These are phyloP conservation scores for Sungouiella thailandica DNA, from an alignment of 805 yeast species.

Conservation along the genomic window DNA sequence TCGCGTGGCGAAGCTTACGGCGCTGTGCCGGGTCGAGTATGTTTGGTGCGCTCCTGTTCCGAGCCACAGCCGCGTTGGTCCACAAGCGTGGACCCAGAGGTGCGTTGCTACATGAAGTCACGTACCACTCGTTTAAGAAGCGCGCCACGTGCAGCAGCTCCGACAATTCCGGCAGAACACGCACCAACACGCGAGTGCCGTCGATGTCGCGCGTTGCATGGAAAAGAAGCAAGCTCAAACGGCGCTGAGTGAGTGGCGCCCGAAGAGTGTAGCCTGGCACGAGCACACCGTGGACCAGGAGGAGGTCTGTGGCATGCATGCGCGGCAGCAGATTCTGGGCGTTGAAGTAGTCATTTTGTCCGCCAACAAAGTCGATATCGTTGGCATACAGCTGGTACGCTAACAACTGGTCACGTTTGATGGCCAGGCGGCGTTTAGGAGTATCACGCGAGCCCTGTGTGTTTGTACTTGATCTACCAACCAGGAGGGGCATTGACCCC, in stretches of 20 bases:
- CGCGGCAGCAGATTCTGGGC: slow-evolving; percentile 11
- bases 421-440: neutral
- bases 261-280: slow-evolving; percentile 21
- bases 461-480: neutral
- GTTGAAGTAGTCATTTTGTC: slow-evolving; percentile 17
- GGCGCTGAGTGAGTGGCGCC: slow-evolving; percentile 13
- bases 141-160: slow-evolving; percentile 20
- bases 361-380: slow-evolving; percentile 20
- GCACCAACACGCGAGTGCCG: slow-evolving; percentile 15
- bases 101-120: slow-evolving; percentile 21
- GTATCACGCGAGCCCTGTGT: neutral
- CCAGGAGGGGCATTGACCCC: neutral
- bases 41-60: slow-evolving; percentile 7
- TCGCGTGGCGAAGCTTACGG: slow-evolving; percentile 8
- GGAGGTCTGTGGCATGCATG: slow-evolving; percentile 12
- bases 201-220: slow-evolving; percentile 14
- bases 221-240: slow-evolving; percentile 12
- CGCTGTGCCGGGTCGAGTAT: slow-evolving; percentile 2
- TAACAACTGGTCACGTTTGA: slow-evolving; percentile 11
- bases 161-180: slow-evolving; percentile 21
- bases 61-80: slow-evolving; percentile 12
- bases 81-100: slow-evolving; percentile 14
- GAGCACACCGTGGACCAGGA: slow-evolving; percentile 11
- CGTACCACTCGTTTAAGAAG: slow-evolving; percentile 32
- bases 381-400: slow-evolving; percentile 22